Evolutionary conservation across 225 moss, liverwort and hornwort species (phyloP).

Genomic region (Thuidium tamariscinum): DNA sequence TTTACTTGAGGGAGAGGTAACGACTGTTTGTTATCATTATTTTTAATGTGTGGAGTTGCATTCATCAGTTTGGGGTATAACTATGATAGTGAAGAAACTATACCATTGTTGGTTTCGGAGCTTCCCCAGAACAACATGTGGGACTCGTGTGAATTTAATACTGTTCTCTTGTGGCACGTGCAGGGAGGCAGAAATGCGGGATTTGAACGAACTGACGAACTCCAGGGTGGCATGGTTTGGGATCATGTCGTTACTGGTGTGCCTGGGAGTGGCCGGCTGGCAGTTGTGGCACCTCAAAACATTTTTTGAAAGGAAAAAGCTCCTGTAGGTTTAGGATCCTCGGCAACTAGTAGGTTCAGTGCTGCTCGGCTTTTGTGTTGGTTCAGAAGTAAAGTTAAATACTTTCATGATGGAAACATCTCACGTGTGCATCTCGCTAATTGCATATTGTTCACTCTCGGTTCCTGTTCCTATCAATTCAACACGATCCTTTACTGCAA

Average conservation of each 20-base stretch:
- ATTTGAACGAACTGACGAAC: slow-evolving; percentile 77
- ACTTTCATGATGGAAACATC: neutral
- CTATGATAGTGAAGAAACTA: neutral
- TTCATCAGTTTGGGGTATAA: neutral
- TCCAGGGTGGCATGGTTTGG: slow-evolving; percentile 97
- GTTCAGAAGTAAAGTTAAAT: neutral
- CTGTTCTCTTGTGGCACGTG: neutral
- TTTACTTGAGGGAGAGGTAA: slow-evolving; percentile 75
- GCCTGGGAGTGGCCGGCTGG: slow-evolving; percentile 79
- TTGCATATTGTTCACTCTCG: neutral
- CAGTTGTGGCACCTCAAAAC: slow-evolving; percentile 93
- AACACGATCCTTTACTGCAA: neutral
- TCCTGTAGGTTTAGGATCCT: slow-evolving; percentile 25
- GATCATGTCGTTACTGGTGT: slow-evolving; percentile 83
- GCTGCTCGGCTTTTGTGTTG: neutral
- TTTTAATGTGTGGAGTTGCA: neutral
- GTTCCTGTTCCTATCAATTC: neutral
- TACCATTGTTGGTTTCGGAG: neutral
- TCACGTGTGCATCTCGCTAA: neutral
- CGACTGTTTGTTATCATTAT: neutral
- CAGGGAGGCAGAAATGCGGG: slow-evolving; percentile 95
- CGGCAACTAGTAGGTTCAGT: slow-evolving; percentile 1
- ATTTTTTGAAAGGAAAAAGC: slow-evolving; percentile 94
- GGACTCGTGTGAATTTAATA: neutral
- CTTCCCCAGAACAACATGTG: neutral